These are phyloP conservation scores for Elasticomyces elasticus DNA, from an alignment of 495 filamentous ascomycete genomes.

Conservation along the genomic window DNA sequence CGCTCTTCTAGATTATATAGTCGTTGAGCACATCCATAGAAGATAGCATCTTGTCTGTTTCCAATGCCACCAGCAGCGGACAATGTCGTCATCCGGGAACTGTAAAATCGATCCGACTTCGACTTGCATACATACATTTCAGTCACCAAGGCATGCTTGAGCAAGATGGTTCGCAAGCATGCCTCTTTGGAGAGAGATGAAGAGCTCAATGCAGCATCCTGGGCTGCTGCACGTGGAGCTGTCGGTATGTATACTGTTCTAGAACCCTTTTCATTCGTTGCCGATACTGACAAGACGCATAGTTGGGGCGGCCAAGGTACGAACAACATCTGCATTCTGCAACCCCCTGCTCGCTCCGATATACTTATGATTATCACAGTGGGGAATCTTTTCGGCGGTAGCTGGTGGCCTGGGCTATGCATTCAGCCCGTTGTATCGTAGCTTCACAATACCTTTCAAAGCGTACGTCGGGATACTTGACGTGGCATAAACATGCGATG, in stretches of 20 bases:
- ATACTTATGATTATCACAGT: slow-evolving; percentile 36
- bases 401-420: slow-evolving; percentile 48
- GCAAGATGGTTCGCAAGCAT: slow-evolving; percentile 24
- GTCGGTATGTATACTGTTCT: slow-evolving; percentile 8
- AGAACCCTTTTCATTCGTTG: not conserved
- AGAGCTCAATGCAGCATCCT: slow-evolving; percentile 50
- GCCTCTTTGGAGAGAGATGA: slow-evolving; percentile 38
- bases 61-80: too few species aligned
- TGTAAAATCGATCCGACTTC: too few species aligned
- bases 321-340: not conserved
- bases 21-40: too few species aligned
- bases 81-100: too few species aligned
- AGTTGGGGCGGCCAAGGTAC: slow-evolving; percentile 49
- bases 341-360: too few species aligned
- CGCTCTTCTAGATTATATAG: too few species aligned
- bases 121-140: too few species aligned
- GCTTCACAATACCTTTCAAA: slow-evolving; percentile 83
- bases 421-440: slow-evolving; percentile 65
- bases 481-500: too few species aligned
- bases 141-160: not conserved
- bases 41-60: too few species aligned
- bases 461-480: slow-evolving; percentile 41
- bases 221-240: slow-evolving; percentile 53
- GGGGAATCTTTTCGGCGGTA: slow-evolving; percentile 49
- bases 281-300: not conserved